phyloP scores from a whole-genome alignment of 139 green algal genomes.

The Mesotaenium endlicherianum region DNA sequence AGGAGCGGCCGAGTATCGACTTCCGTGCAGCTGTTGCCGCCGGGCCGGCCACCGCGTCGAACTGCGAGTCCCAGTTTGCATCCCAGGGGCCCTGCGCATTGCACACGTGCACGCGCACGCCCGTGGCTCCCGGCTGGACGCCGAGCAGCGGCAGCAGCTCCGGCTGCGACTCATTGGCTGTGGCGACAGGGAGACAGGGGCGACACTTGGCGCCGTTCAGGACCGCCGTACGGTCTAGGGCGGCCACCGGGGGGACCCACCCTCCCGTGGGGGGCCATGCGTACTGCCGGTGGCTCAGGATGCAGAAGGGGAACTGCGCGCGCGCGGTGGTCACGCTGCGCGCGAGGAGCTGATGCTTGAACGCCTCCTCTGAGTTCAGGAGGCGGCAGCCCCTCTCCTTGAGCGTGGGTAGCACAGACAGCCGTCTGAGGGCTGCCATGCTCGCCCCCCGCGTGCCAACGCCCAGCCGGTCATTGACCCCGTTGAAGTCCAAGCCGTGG shows the following conservation, averaged over 20 bases:
- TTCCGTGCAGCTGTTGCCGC: neutral
- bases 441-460: conserved; percentile 9
- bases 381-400: neutral
- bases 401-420: conserved; percentile 3
- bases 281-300: conserved; percentile 25
- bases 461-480: conserved; percentile 43
- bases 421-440: neutral
- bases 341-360: conserved; percentile 5
- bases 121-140: no score
- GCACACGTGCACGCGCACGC: conserved; percentile 13
- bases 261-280: neutral
- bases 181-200: conserved; percentile 4
- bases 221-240: neutral
- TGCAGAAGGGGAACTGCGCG: conserved; percentile 36
- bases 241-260: neutral
- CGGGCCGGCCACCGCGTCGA: neutral
- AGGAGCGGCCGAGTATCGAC: neutral
- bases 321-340: neutral
- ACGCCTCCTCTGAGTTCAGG: conserved; percentile 35
- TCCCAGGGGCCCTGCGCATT: conserved; percentile 3
- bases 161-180: neutral
- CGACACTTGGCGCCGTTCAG: conserved; percentile 45
- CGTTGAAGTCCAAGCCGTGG: conserved; percentile 21
- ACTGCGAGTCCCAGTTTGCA: neutral
- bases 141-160: neutral